Conservation (phyloP, 2,329 filamentous ascomycete genomes). For the Nothomitra cinnamomea region DNA sequence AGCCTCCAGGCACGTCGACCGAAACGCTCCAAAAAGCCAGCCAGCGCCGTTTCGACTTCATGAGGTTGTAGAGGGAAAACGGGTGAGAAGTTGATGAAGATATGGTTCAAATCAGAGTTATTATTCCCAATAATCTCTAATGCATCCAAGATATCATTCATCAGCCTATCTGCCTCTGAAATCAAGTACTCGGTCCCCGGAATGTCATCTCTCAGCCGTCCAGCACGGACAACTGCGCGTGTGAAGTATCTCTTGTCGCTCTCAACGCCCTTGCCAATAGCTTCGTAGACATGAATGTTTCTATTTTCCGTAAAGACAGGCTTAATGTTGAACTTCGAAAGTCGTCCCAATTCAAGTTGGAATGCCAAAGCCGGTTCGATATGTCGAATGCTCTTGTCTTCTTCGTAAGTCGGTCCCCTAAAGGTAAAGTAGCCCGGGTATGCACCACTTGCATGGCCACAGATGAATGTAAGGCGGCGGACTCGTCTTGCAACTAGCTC, state of each 20-base stretch:
- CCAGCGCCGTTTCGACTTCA: constrained; percentile 84
- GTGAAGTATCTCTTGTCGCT: constrained; percentile 98
- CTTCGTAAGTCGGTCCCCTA: constrained; percentile 74
- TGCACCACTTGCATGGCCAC: constrained; percentile 80
- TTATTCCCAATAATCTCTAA: constrained; percentile 98
- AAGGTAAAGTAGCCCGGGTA: constrained; percentile 98
- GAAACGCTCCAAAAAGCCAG: constrained; percentile 91
- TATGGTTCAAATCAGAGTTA: constrained; percentile 97
- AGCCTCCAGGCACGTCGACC: constrained; percentile 90
- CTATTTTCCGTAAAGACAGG: constrained; percentile 98
- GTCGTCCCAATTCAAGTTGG: constrained; percentile 88
- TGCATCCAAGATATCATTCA: constrained; percentile 95
- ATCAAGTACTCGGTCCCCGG: constrained; percentile 97
- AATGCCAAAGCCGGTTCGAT: constrained; percentile 92
- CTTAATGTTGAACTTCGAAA: constrained; percentile 95
- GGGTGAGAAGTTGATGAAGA: constrained; percentile 99
- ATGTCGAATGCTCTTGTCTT: constrained; percentile 93
- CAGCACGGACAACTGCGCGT: constrained; percentile 83
- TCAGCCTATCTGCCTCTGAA: constrained; percentile 86
- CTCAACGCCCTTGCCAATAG: constrained; percentile 82
- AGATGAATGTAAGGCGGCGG: constrained; percentile 89
- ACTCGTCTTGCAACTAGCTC: constrained; percentile 70
- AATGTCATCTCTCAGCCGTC: constrained; percentile 89
- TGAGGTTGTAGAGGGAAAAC: constrained; percentile 82
- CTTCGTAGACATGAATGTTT: constrained; percentile 98